Evolutionary conservation across 2,329 filamentous ascomycete species (phyloP).

Genomic region (Alternaria triticina): DNA sequence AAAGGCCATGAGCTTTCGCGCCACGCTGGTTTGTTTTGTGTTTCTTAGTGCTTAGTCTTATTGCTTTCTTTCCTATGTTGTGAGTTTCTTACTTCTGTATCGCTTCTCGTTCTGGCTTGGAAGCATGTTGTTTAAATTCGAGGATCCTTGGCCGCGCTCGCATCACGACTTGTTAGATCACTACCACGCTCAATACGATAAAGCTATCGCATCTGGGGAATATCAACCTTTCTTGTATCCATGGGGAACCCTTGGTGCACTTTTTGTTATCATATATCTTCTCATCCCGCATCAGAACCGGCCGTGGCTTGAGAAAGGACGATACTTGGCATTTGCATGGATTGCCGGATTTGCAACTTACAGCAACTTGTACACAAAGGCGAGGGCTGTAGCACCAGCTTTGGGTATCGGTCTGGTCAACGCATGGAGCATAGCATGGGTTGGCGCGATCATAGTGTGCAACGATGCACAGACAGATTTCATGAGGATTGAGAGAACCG

Average conservation of each 20-base stretch:
- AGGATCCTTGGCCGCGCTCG: conserved; percentile 38
- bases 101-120: conserved; percentile 1
- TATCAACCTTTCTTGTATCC: conserved; percentile 55
- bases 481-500: conserved; percentile 59
- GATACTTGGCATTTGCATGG: conserved; percentile 55
- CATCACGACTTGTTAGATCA: conserved; percentile 43
- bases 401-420: conserved; percentile 63
- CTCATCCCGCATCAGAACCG: conserved; percentile 56
- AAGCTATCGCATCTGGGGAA: conserved; percentile 47
- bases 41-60: not conserved
- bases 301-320: conserved; percentile 48
- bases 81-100: conserved; percentile 4
- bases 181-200: conserved; percentile 51
- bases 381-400: conserved; percentile 58
- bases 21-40: conserved; percentile 21
- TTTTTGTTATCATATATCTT: conserved; percentile 57
- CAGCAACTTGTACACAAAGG: conserved; percentile 53
- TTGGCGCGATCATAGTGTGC: conserved; percentile 59
- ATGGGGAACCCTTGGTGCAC: conserved; percentile 48
- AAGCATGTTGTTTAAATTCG: conserved; percentile 19
- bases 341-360: conserved; percentile 54
- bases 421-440: conserved; percentile 63
- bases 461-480: conserved; percentile 64
- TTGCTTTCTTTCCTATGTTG: not conserved
- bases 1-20: conserved; percentile 10